These are phyloP conservation scores for Penicillium capsulatum DNA, from an alignment of 2,329 filamentous ascomycete species.

Conservation along the genomic window DNA sequence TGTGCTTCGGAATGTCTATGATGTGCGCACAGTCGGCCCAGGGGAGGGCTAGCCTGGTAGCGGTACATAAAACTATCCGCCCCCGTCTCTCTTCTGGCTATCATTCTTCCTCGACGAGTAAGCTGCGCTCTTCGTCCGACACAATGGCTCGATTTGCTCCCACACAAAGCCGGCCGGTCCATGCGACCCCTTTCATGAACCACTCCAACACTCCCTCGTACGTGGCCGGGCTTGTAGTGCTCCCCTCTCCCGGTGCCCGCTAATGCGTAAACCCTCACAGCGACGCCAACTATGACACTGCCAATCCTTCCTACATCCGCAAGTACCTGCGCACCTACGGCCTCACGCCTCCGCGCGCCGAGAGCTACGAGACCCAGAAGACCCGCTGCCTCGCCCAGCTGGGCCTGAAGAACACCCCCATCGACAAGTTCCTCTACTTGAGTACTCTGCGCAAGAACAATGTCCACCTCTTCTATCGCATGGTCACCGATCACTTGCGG, in stretches of 20 bases:
- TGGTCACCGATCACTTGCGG: conserved; percentile 47
- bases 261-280: conserved; percentile 20
- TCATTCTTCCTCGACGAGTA: conserved; percentile 19
- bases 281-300: conserved; percentile 47
- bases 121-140: conserved; percentile 24
- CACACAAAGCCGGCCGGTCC: conserved; percentile 36
- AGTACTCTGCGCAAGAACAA: conserved; percentile 50
- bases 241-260: no score
- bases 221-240: conserved; percentile 13
- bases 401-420: conserved; percentile 44
- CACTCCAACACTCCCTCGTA: conserved; percentile 31
- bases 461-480: conserved; percentile 51
- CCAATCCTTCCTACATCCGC: conserved; percentile 48
- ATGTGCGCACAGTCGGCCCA: conserved; percentile 27
- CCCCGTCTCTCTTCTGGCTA: conserved; percentile 12
- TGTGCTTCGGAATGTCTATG: conserved; percentile 50
- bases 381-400: conserved; percentile 48
- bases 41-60: conserved; percentile 30
- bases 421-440: conserved; percentile 50
- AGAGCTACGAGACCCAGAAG: conserved; percentile 49
- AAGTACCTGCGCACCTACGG: conserved; percentile 51
- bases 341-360: conserved; percentile 47
- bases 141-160: conserved; percentile 36
- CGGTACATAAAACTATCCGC: conserved; percentile 31
- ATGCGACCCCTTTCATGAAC: conserved; percentile 33